Evolutionary conservation across 139 green algal species (phyloP), one percentile per base, ranked within the genome.

Genomic region (Micractinium conductrix): DNA sequence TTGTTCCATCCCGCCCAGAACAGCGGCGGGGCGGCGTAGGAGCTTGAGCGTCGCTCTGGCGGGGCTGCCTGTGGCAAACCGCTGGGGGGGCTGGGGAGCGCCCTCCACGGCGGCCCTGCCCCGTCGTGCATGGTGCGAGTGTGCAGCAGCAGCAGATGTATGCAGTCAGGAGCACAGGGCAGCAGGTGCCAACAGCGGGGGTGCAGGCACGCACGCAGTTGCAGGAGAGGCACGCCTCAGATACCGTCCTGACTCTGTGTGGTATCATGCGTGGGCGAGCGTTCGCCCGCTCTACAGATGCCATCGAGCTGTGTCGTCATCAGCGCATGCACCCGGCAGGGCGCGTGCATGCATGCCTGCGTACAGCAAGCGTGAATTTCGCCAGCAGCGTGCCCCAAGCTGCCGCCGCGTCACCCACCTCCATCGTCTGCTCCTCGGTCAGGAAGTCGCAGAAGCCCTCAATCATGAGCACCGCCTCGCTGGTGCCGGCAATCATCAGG

Each of bases 401-500:
- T 62, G 53, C 53, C 53, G 26, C 8, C 53, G 24, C 53, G 26
- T 5, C 5, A 62, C 53, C 53, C 48, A 96, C 96, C 90, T 96
- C 89, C 40, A 98, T 76, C 91, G 98, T 95, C 87, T 96, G 74
- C 60, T 96, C 96, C 84, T 98, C 95, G 9, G 93, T 92, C 8
- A 99, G 89, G 78, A 99, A 98, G 87, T 99, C 93, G 80, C 91
- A 95, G 86, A 94, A 98, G 50, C 95, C 97, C 93, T 99, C 97
- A 74, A 99, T 98, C 97, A 99, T 99, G 62, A 99, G 92, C 60
- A 99, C 87, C 2, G 92, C 95, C 22, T 96, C 90, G n/a, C 90
- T 81, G 7, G 97, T 99, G 68, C 97, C 97, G 4, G 97, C 97
- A 75, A 99, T 86, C 60, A 99, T 78, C 70, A 99, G 85, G 89